phyloP scores from a whole-genome alignment of 768 basidiomycete genomes.

The Boletus bicolor region DNA sequence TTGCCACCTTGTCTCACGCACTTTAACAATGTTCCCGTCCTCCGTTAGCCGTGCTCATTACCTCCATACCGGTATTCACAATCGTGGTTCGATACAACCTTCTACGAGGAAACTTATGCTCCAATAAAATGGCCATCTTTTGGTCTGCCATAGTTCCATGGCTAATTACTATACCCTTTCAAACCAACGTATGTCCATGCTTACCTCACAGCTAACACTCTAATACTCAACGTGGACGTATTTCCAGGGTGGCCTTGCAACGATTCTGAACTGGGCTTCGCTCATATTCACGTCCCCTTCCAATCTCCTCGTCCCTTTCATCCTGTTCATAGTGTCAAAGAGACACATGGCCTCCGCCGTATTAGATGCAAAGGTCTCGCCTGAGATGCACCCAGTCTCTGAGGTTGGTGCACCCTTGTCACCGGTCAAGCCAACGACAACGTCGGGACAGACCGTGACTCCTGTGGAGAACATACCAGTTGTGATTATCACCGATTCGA shows the following conservation, averaged over 20 bases:
- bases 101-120: slow-evolving; percentile 23
- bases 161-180: slow-evolving; percentile 24
- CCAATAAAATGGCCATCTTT: slow-evolving; percentile 22
- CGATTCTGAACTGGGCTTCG: slow-evolving; percentile 25
- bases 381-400: background rate
- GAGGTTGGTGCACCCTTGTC: background rate
- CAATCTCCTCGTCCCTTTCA: slow-evolving; percentile 23
- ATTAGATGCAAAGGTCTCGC: slow-evolving; percentile 13
- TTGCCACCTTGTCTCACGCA: background rate
- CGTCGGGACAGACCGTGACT: background rate
- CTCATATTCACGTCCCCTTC: slow-evolving; percentile 23
- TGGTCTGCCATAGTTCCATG: slow-evolving; percentile 25
- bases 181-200: slow-evolving; percentile 19
- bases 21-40: background rate
- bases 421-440: background rate
- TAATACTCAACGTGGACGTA: background rate
- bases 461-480: slow-evolving; percentile 14
- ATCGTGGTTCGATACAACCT: slow-evolving; percentile 28
- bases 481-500: slow-evolving; percentile 19
- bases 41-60: slow-evolving; percentile 22
- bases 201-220: background rate
- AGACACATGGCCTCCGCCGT: slow-evolving; percentile 19
- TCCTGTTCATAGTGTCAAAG: slow-evolving; percentile 21
- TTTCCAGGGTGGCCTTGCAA: slow-evolving; percentile 12
- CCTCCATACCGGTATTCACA: slow-evolving; percentile 23